phyloP scores from a whole-genome alignment of 148 eudicot species.

The Fallopia convolvulus region DNA sequence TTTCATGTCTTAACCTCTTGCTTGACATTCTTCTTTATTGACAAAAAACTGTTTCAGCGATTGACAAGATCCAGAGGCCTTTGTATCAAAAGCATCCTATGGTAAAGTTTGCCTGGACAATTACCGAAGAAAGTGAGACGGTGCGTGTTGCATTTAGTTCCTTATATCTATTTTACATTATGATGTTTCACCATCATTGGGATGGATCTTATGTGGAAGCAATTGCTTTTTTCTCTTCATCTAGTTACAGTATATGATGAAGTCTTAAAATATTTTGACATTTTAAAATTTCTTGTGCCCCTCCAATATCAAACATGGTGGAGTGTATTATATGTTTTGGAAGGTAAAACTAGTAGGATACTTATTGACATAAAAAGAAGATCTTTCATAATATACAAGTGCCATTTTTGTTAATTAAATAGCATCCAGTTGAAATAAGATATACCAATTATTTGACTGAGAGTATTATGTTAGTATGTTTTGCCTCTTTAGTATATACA shows the following conservation, averaged over 20 bases:
- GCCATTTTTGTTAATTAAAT: neutral
- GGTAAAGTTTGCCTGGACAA: constrained; percentile 85
- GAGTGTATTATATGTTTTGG: neutral
- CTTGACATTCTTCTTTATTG: constrained; percentile 10
- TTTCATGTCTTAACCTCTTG: neutral
- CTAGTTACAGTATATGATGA: neutral
- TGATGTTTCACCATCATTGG: neutral
- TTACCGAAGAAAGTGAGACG: constrained; percentile 75
- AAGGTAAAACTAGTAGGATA: neutral
- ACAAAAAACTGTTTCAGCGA: constrained; percentile 35
- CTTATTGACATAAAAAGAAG: neutral
- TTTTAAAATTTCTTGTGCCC: neutral
- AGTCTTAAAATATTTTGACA: neutral
- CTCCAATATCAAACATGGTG: neutral
- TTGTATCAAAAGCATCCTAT: constrained; percentile 82
- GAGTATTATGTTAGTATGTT: neutral
- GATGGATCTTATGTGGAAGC: neutral
- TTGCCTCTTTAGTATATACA: neutral
- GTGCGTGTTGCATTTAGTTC: constrained; percentile 28
- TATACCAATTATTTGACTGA: neutral
- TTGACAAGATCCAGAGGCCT: constrained; percentile 71
- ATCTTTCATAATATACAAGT: neutral
- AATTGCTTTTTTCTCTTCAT: neutral
- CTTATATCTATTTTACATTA: neutral
- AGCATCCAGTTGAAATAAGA: neutral